Evolutionary conservation across 2,329 filamentous ascomycete genomes (phyloP), one percentile per base, ranked within the genome.

Genomic region (Didymellaceae sp.): DNA sequence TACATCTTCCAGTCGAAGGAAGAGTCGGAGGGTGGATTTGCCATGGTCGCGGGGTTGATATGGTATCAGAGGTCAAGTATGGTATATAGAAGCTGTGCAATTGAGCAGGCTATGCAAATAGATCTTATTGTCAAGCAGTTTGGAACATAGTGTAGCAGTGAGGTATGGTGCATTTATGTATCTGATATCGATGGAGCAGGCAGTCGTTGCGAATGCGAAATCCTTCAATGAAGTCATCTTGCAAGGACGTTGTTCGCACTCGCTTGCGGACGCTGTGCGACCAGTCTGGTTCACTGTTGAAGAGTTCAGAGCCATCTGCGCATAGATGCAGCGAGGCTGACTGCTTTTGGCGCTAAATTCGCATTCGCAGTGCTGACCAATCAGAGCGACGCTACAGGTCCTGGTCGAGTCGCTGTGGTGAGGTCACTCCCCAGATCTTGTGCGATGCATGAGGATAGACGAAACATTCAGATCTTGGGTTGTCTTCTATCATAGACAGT

Each of bases 1-100:
- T 66, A 73, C 65, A 70, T 70, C 34, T 63, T 57, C 61, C 65
- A 73, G 45, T 70, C 67, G 40, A 69, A 70, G 14, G 43, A 10
- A 2, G 53, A 33, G 0, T 26, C 39, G 21, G 57, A 56, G 0
- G 63, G 65, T 18, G 61, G 65, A 32, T 66, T 67, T 2, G 61
- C 62, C 59, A 64, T 65, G 13, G 14, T 26, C 16, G 4, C 20
- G 3, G 10, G 5, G 9, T 32, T 45, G 22, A 17, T 9, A n/a
- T 3, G 8, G 25, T 11, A 5, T 14, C 18, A 11, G 18, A 44
- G 14, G 9, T 44, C 26, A 4, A 52, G 10, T 25, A 6, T 25
- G 22, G 22, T 28, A n/a, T 31, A 32, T 4, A 28, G n/a, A 18
- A 41, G 31, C 7, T 35, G 41, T 1, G 9, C 20, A 2, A 35